phyloP scores from a whole-genome alignment of 2,329 filamentous ascomycete species.

The Apiospora koreana region DNA sequence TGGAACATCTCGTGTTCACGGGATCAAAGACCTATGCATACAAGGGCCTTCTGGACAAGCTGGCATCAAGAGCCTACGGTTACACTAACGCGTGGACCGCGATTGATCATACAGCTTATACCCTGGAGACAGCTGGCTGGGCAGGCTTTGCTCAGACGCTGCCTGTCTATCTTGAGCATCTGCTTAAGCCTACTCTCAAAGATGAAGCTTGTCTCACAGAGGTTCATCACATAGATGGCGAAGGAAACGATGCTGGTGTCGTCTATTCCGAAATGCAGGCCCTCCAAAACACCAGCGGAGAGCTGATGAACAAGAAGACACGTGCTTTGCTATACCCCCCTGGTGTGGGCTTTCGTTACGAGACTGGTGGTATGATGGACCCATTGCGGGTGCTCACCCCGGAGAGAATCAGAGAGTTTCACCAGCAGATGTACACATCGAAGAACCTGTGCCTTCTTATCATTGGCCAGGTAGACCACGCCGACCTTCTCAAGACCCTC shows the following conservation, averaged over 20 bases:
- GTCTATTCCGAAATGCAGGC: slow-evolving; percentile 99
- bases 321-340: slow-evolving; percentile 83
- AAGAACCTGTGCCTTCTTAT: slow-evolving; percentile 91
- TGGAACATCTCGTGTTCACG: slow-evolving; percentile 85
- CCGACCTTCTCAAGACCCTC: slow-evolving; percentile 76
- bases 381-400: slow-evolving; percentile 82
- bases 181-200: slow-evolving; percentile 87
- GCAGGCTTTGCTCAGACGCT: slow-evolving; percentile 94
- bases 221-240: slow-evolving; percentile 92
- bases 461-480: slow-evolving; percentile 87
- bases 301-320: slow-evolving; percentile 85
- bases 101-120: slow-evolving; percentile 95
- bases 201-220: slow-evolving; percentile 94
- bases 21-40: slow-evolving; percentile 92
- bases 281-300: slow-evolving; percentile 78
- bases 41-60: slow-evolving; percentile 92
- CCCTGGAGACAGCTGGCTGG: slow-evolving; percentile 93
- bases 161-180: slow-evolving; percentile 92
- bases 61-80: slow-evolving; percentile 91
- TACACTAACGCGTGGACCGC: slow-evolving; percentile 97
- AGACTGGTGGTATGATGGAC: slow-evolving; percentile 98
- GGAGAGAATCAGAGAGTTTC: slow-evolving; percentile 90
- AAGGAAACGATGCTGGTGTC: slow-evolving; percentile 92
- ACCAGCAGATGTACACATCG: slow-evolving; percentile 96
- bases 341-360: slow-evolving; percentile 90